These are phyloP conservation scores for Salicornia ramosissima DNA, from an alignment of 148 eudicot genomes.

Conservation along the genomic window DNA sequence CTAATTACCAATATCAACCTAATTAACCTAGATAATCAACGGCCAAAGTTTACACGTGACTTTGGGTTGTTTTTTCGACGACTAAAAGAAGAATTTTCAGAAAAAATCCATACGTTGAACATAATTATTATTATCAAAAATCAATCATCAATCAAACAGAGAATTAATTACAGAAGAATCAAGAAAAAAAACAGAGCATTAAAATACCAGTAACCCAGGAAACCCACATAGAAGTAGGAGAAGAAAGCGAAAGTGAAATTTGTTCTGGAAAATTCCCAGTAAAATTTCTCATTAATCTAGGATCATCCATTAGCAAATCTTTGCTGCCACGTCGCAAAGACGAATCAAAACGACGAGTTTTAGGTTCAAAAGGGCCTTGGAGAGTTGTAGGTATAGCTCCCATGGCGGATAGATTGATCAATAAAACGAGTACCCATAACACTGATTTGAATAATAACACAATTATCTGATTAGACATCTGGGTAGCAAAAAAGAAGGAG, in stretches of 20 bases:
- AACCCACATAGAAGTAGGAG: slow-evolving; percentile 71
- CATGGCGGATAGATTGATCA: slow-evolving; percentile 13
- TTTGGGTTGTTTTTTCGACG: too few species aligned
- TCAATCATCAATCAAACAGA: neutral
- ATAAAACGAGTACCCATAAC: slow-evolving; percentile 10
- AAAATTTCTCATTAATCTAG: slow-evolving; percentile 58
- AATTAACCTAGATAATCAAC: too few species aligned
- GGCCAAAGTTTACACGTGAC: too few species aligned
- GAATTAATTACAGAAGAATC: neutral
- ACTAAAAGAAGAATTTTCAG: too few species aligned
- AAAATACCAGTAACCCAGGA: slow-evolving; percentile 88
- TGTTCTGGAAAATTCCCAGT: slow-evolving; percentile 70
- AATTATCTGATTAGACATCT: slow-evolving; percentile 2
- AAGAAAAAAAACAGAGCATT: neutral
- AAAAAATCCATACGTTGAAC: too few species aligned
- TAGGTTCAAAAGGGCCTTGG: slow-evolving; percentile 79
- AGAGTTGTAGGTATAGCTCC: slow-evolving; percentile 59
- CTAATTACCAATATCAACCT: too few species aligned
- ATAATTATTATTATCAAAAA: slow-evolving; percentile 3
- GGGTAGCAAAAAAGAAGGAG: neutral
- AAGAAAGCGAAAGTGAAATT: slow-evolving; percentile 69
- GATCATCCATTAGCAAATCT: slow-evolving; percentile 66
- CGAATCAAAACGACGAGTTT: slow-evolving; percentile 60
- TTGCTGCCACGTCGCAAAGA: slow-evolving; percentile 67
- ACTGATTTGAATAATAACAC: neutral